Conservation (phyloP, 164 flowering plant genomes). For the Berberis vulgaris region DNA sequence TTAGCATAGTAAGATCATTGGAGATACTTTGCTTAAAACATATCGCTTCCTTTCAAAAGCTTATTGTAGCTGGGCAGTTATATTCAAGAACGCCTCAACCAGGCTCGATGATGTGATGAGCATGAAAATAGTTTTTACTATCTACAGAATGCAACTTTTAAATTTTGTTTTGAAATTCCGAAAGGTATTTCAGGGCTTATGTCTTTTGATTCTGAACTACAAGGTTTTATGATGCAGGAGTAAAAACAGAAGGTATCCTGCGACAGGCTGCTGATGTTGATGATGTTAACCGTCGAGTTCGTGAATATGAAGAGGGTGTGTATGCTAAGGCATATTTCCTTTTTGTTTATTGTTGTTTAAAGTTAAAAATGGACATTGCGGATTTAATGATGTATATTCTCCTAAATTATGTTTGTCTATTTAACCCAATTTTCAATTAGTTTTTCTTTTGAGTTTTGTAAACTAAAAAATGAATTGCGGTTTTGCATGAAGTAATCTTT, state of each 20-base stretch:
- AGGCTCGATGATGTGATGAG: neutral
- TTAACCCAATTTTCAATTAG: neutral
- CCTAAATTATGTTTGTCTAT: neutral
- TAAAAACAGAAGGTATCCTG: constrained; percentile 86
- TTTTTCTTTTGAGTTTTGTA: neutral
- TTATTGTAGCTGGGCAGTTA: neutral
- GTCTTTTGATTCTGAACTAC: neutral
- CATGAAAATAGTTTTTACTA: neutral
- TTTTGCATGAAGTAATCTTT: neutral
- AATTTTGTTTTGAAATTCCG: neutral
- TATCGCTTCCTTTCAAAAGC: neutral
- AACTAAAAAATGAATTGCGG: neutral
- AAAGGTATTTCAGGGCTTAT: neutral
- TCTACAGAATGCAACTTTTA: neutral
- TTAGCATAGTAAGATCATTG: neutral
- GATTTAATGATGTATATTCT: neutral
- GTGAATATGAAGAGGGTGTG: constrained; percentile 85
- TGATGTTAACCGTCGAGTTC: constrained; percentile 74
- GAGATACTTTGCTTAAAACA: neutral
- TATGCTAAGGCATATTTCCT: constrained; percentile 5
- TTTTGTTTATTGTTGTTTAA: neutral
- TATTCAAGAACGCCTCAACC: neutral
- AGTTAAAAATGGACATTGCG: neutral
- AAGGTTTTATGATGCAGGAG: constrained; percentile 38
- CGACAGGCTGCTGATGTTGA: constrained; percentile 98